Conservation (phyloP, 2,329 filamentous ascomycete genomes). For the Pleomassaria siparia region DNA sequence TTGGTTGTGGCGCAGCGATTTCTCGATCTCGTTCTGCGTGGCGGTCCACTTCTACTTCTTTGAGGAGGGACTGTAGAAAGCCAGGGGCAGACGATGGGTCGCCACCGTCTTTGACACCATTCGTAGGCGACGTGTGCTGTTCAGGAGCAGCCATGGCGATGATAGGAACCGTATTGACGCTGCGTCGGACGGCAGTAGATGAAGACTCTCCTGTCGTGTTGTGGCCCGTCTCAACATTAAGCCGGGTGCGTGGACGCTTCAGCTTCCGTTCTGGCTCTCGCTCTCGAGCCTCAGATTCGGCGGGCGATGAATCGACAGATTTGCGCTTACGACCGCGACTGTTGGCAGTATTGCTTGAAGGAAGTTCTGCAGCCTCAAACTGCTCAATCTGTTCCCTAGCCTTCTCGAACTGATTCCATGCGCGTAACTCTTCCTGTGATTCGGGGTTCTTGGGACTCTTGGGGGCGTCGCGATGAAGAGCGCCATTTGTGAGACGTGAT, state of each 20-base stretch:
- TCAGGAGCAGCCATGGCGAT: conserved; percentile 8
- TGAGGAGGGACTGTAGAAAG: conserved; percentile 82
- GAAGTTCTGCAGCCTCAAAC: conserved; percentile 18
- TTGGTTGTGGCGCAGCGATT: conserved; percentile 42
- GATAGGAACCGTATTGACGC: conserved; percentile 10
- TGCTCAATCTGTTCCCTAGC: conserved; percentile 63
- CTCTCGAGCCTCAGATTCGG: conserved; percentile 63
- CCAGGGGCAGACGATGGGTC: conserved; percentile 60
- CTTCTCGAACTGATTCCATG: conserved; percentile 90
- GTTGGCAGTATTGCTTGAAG: conserved; percentile 21
- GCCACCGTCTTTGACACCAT: conserved; percentile 18
- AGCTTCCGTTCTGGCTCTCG: conserved; percentile 75
- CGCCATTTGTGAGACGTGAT: conserved; percentile 41
- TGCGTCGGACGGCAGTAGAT: conserved; percentile 30
- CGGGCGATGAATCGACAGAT: conserved; percentile 71
- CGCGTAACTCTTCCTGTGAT: conserved; percentile 75
- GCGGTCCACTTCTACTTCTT: conserved; percentile 71
- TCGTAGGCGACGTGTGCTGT: conserved; percentile 33
- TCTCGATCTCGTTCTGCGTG: conserved; percentile 39
- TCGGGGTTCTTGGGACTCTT: conserved; percentile 63
- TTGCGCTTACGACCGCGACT: conserved; percentile 72
- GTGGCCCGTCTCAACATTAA: conserved; percentile 62
- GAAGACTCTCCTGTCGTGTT: conserved; percentile 47
- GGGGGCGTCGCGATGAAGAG: conserved; percentile 38
- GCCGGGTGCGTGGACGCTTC: conserved; percentile 81